Conservation (phyloP, 345 rosid species). For the Arabidopsis suecica region DNA sequence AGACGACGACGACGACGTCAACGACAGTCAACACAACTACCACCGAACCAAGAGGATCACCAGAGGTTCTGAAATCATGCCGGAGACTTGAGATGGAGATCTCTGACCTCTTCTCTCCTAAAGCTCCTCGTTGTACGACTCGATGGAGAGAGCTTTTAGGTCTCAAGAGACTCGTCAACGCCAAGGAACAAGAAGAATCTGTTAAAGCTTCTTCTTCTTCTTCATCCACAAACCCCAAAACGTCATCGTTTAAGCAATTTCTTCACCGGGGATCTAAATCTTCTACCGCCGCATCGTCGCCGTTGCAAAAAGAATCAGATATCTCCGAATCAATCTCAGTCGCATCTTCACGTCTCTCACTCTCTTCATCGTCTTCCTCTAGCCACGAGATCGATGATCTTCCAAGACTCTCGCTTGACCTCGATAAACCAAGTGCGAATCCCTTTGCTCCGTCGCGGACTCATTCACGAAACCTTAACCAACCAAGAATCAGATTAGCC, state of each 20-base stretch:
- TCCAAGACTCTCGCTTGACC: conserved; percentile 58
- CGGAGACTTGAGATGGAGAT: conserved; percentile 55
- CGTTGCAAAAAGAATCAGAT: conserved; percentile 49
- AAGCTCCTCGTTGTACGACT: conserved; percentile 85
- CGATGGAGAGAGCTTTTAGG: conserved; percentile 90
- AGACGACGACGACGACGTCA: conserved; percentile 29
- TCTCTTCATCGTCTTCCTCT: conserved; percentile 59
- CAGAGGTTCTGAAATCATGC: conserved; percentile 50
- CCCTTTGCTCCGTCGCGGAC: conserved; percentile 59
- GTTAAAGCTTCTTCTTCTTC: conserved; percentile 27
- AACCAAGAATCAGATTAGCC: conserved; percentile 40
- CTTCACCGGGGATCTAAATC: conserved; percentile 73
- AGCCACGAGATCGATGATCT: conserved; percentile 62
- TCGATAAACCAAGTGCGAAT: conserved; percentile 45
- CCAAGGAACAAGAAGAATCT: conserved; percentile 47
- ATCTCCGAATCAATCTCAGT: conserved; percentile 56
- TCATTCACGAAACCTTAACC: conserved; percentile 56
- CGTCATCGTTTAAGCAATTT: conserved; percentile 58
- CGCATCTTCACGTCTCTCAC: conserved; percentile 61
- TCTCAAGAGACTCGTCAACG: conserved; percentile 59
- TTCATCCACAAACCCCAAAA: conserved; percentile 20
- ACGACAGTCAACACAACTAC: conserved; percentile 35
- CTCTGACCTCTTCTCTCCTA: conserved; percentile 72
- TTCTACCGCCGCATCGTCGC: conserved; percentile 35
- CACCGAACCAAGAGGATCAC: conserved; percentile 43